Conservation (phyloP, 2,329 filamentous ascomycete species). For the Cyphellophora europaea region DNA sequence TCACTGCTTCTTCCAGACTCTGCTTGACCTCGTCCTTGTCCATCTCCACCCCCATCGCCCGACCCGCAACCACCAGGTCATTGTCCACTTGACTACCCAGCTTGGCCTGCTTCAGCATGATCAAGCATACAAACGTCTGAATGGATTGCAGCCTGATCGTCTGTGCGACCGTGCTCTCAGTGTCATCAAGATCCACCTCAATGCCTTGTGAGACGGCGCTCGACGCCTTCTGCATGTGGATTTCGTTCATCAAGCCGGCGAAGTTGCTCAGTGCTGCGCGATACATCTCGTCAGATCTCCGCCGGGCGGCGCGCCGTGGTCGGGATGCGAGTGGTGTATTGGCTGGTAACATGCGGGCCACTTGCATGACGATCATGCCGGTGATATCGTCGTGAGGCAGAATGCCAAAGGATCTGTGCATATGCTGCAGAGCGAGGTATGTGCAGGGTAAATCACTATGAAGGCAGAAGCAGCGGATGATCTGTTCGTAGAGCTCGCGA, state of each 20-base stretch:
- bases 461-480: conserved; percentile 43
- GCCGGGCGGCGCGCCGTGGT: not conserved
- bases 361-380: conserved; percentile 39
- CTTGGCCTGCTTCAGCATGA: conserved; percentile 26
- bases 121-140: conserved; percentile 29
- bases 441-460: conserved; percentile 39
- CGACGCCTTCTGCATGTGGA: conserved; percentile 20
- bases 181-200: conserved; percentile 23
- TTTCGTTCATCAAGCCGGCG: conserved; percentile 23
- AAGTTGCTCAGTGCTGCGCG: not conserved
- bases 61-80: not conserved
- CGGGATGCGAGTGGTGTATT: not conserved
- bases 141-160: conserved; percentile 34
- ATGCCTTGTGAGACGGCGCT: conserved; percentile 9
- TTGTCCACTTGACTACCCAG: not conserved
- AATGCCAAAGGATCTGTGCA: conserved; percentile 34
- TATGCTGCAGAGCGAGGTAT: conserved; percentile 38
- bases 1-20: too few relatives aligned
- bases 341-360: conserved; percentile 33
- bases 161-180: conserved; percentile 21
- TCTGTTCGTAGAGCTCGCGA: conserved; percentile 41
- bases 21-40: not conserved
- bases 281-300: not conserved
- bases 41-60: not conserved
- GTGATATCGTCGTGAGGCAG: conserved; percentile 38